Conservation (phyloP, 495 filamentous ascomycete genomes). For the Xylaria scruposa region DNA sequence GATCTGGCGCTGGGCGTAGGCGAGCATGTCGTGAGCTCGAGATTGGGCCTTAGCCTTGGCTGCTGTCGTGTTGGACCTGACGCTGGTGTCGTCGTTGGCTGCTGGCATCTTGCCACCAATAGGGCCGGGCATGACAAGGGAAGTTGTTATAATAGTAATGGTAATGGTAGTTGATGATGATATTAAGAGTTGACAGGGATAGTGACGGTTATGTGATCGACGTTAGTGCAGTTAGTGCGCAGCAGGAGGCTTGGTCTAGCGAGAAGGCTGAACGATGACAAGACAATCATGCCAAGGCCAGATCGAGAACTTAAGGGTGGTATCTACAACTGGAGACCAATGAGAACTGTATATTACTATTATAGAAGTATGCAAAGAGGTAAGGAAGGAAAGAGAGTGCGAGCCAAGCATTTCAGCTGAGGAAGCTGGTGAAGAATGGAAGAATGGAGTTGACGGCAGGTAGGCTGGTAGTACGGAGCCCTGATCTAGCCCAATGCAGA, state of each 20-base stretch:
- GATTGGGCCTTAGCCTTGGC: not conserved
- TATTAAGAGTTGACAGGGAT: not conserved
- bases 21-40: conserved; percentile 36
- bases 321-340: not conserved
- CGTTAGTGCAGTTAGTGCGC: not conserved
- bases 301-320: too few relatives aligned
- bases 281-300: not conserved
- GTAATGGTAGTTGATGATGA: not conserved
- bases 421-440: not conserved
- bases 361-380: not conserved
- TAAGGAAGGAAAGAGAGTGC: not conserved
- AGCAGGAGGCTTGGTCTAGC: not conserved
- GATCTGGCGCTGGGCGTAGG: conserved; percentile 42
- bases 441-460: too few relatives aligned
- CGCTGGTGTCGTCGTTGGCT: not conserved
- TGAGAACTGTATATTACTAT: not conserved
- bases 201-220: not conserved
- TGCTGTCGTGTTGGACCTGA: not conserved
- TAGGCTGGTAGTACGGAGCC: too few relatives aligned
- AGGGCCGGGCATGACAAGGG: not conserved
- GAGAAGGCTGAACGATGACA: not conserved
- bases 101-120: not conserved
- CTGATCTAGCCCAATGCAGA: not conserved
- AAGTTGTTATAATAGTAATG: not conserved
- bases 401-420: not conserved